Conservation (phyloP, 140 eudicot genomes). For the Flaveria floridana region DNA sequence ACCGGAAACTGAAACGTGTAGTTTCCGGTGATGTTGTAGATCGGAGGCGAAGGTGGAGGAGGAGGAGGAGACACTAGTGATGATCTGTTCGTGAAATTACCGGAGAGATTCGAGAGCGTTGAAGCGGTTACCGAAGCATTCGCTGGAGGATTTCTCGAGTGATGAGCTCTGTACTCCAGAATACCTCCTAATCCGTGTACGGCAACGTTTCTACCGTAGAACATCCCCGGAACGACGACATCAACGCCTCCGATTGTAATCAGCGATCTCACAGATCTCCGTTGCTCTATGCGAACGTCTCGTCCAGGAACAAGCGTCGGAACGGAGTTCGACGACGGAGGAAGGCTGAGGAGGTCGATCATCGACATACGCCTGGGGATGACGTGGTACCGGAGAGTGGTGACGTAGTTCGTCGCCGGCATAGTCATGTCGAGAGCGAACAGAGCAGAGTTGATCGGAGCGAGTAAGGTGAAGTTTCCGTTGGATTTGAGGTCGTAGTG, state of each 20-base stretch:
- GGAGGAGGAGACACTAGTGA: background rate
- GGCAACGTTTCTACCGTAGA: conserved; percentile 43
- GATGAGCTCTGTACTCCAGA: conserved; percentile 34
- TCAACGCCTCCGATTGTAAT: conserved; percentile 48
- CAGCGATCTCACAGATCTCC: conserved; percentile 28
- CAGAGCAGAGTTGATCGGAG: conserved; percentile 55
- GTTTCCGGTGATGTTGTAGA: conserved; percentile 16
- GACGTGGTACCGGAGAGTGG: conserved; percentile 52
- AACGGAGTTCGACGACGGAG: conserved; percentile 33
- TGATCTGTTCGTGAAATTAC: conserved; percentile 20
- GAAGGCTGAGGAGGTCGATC: conserved; percentile 40
- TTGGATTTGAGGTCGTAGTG: conserved; percentile 44
- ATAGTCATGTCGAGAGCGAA: conserved; percentile 54
- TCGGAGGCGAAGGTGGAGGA: background rate
- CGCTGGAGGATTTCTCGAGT: conserved; percentile 3
- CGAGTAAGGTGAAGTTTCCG: conserved; percentile 55
- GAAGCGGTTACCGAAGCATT: conserved; percentile 18
- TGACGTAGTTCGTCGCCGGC: conserved; percentile 49
- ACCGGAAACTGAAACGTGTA: conserved; percentile 29
- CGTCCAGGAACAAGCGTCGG: conserved; percentile 38
- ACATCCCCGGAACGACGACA: conserved; percentile 49
- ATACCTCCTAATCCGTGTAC: conserved; percentile 67
- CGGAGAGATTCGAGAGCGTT: conserved; percentile 23
- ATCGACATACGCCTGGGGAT: conserved; percentile 49
- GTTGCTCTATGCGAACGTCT: conserved; percentile 31